Base-by-base conservation (phyloP, 192 early-diverging fungal species). In the Backusella tarrabulga region DNA sequence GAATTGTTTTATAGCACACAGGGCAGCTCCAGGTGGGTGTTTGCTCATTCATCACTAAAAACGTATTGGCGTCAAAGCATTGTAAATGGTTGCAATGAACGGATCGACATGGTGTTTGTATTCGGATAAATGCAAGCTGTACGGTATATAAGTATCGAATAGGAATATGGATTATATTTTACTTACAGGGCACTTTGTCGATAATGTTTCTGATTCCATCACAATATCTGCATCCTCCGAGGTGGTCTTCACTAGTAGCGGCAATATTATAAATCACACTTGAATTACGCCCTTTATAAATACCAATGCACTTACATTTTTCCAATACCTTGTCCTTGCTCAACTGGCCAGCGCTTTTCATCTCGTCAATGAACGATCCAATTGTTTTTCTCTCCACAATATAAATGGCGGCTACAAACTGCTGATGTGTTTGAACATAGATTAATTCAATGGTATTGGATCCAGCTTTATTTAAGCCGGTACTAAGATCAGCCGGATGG, bases 61-160 rank as follows among this genome's bases (percentile, higher is more conserved):
- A 95, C 3, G 88, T 90, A 17, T 84, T 88, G 21, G 84, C 87
- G 71, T 96, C 95, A 83, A 95, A 96, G 79, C 95, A 96, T 80
- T 96, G 93, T 23, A 92, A 73, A 78, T 96, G 95, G 46, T 88
- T 75, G 75, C 95, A 96, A 11, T 81, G 79, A 15, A 74, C 79
- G 0, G 92, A 88, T 38, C 92, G 88, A 6, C 83, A 85, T 0
- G 95, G 93, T 32, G 83, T 78, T 1, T 72, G 83, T 50, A 96
- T 95, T 8, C 93, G 90, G 15, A 85, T 87, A 44, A 90, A 88
- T n/a, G 87, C 88, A 42, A 90, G 83, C 86, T 90, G 77, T 8
- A 44, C 29, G 26, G 40, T 63, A 52, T 44, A 21, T 14, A 7
- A 42, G 67, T 40, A 21, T 50, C 9, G 26, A 3, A 19, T 35